Evolutionary conservation across 352 stramenopile species (phyloP).

Genomic region (Phytopythium delawarense): DNA sequence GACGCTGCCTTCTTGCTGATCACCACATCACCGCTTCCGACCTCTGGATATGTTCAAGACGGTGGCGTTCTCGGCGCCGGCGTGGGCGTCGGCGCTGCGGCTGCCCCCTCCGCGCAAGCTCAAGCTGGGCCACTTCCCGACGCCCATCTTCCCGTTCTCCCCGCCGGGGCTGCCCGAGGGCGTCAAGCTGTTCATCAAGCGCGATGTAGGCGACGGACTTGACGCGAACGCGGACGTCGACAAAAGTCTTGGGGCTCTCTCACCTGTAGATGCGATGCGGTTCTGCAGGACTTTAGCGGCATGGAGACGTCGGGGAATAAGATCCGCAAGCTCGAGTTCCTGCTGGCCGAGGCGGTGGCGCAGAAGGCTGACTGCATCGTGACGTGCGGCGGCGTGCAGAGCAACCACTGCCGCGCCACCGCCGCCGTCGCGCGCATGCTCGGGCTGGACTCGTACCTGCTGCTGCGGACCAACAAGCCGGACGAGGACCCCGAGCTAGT

Average conservation of each 20-base stretch:
- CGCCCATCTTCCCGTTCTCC: constrained; percentile 68
- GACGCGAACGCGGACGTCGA: no score
- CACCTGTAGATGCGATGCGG: neutral
- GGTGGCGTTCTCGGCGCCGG: constrained; percentile 53
- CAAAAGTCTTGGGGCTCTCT: neutral
- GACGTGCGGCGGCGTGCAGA: constrained; percentile 92
- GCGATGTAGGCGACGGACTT: constrained; percentile 35
- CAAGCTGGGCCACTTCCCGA: constrained; percentile 72
- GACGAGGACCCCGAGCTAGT: constrained; percentile 65
- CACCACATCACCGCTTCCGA: neutral
- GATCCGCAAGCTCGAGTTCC: constrained; percentile 94
- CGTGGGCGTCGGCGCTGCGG: constrained; percentile 52
- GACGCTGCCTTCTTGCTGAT: neutral
- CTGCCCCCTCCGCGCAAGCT: constrained; percentile 45
- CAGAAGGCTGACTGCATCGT: constrained; percentile 85
- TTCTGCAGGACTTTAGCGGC: constrained; percentile 73
- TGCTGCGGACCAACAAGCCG: constrained; percentile 81
- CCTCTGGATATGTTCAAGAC: constrained; percentile 43
- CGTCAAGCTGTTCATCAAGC: constrained; percentile 83
- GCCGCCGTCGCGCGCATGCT: constrained; percentile 86
- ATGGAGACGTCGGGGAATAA: constrained; percentile 94
- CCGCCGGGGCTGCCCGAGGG: constrained; percentile 63
- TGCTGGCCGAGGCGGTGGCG: constrained; percentile 88
- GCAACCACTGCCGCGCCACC: constrained; percentile 91
- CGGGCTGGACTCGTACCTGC: constrained; percentile 88